Percentiles rank a stretch among this genome's conserved stretches.
These are phyloP conservation scores for Prunus armeniaca DNA, from an alignment of 306 rosid genomes.

Conservation along the genomic window DNA sequence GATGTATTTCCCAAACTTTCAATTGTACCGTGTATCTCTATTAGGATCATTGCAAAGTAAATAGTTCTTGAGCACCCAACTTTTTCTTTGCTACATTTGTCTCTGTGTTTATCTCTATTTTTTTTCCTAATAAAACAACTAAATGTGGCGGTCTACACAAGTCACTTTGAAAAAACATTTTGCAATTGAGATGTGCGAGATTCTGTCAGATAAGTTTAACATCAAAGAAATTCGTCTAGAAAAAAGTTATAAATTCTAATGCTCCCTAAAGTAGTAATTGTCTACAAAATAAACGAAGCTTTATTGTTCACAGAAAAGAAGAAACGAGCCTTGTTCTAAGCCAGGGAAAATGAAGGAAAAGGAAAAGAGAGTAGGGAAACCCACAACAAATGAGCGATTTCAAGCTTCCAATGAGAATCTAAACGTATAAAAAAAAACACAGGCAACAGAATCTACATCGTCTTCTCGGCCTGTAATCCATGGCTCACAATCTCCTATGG, in stretches of 20 bases:
- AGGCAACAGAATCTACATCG: background rate
- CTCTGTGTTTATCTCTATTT: too few species aligned
- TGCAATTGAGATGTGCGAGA: background rate
- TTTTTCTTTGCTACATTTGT: too few species aligned
- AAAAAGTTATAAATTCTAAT: background rate
- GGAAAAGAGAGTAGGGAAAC: background rate
- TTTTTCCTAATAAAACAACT: too few species aligned
- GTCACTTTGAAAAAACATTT: too few species aligned
- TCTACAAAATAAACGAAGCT: background rate
- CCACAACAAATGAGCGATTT: background rate
- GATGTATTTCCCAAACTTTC: background rate
- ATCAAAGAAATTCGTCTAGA: background rate
- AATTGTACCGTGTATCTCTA: background rate
- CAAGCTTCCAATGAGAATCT: background rate
- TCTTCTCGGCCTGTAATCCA: background rate
- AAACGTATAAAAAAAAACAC: background rate
- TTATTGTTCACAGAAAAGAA: background rate
- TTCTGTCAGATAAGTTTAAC: background rate
- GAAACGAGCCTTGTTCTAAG: too few species aligned
- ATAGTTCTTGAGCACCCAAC: too few species aligned
- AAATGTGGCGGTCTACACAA: too few species aligned
- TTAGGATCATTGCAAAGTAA: too few species aligned
- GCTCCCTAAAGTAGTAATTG: background rate
- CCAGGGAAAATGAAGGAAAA: background rate
- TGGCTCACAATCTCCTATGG: slow-evolving; percentile 74